These are phyloP conservation scores for Ogataea naganishii DNA, from an alignment of 805 yeast species.

Conservation along the genomic window DNA sequence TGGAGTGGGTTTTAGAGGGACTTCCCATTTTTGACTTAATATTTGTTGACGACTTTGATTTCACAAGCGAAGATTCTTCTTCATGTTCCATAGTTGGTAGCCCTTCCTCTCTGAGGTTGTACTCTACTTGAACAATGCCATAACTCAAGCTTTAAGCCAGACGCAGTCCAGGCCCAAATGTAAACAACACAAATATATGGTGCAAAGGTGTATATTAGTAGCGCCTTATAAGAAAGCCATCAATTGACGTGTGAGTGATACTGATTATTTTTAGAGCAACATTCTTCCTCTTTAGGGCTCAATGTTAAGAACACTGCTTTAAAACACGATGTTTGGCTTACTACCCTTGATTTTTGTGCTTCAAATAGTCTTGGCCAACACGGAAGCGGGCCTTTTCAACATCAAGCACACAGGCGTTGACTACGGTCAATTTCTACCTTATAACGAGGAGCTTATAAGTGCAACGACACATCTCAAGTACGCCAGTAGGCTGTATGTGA, in stretches of 20 bases:
- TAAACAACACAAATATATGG: too few relatives aligned
- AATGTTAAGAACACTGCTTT: too few relatives aligned
- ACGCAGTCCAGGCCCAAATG: too few relatives aligned
- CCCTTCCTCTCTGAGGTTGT: neutral
- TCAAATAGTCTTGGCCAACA: too few relatives aligned
- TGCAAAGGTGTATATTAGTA: too few relatives aligned
- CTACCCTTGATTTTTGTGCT: too few relatives aligned
- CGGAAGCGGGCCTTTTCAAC: neutral
- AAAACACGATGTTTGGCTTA: too few relatives aligned
- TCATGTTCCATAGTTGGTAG: neutral
- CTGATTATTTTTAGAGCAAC: too few relatives aligned
- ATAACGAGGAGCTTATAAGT: neutral
- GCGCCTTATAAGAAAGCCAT: too few relatives aligned
- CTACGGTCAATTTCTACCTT: neutral
- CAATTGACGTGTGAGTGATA: too few relatives aligned
- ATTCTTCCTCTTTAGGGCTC: too few relatives aligned
- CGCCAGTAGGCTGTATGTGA: neutral
- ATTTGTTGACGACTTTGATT: conserved; percentile 3
- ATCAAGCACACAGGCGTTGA: neutral
- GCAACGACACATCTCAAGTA: neutral
- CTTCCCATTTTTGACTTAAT: conserved; percentile 2
- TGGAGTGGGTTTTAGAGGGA: conserved; percentile 2
- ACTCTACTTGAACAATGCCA: neutral
- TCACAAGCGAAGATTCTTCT: neutral
- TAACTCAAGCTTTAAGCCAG: too few relatives aligned